These are phyloP conservation scores for Auricularia sp. DNA, from an alignment of 768 basidiomycete genomes.

Conservation along the genomic window DNA sequence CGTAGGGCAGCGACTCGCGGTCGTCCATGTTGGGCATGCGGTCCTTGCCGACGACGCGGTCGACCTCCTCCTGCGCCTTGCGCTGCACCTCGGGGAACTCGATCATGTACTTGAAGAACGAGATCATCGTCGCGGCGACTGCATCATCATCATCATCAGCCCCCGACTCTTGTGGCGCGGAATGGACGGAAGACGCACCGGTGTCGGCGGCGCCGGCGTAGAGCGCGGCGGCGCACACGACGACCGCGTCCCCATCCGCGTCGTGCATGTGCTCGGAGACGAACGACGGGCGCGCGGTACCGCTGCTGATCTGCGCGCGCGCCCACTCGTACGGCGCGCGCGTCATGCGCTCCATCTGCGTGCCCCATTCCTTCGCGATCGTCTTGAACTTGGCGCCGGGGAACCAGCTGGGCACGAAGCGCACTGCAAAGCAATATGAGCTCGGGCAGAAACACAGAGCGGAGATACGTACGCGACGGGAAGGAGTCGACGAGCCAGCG, in stretches of 20 bases:
- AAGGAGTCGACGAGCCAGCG: conserved; percentile 32
- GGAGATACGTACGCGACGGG: conserved; percentile 24
- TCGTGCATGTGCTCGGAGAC: not conserved
- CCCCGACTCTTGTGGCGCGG: no score
- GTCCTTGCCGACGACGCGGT: not conserved
- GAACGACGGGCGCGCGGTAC: not conserved
- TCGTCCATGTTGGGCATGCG: conserved; percentile 22
- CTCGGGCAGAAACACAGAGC: no score
- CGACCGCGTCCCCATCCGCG: not conserved
- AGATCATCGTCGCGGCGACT: conserved; percentile 3
- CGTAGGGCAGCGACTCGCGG: conserved; percentile 31
- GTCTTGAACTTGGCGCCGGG: conserved; percentile 35
- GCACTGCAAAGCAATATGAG: conserved; percentile 18
- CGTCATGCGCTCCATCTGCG: conserved; percentile 16
- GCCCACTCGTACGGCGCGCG: conserved; percentile 24
- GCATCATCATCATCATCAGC: no score
- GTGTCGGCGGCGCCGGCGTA: conserved; percentile 1
- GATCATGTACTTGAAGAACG: conserved; percentile 6
- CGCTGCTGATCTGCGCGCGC: conserved; percentile 21
- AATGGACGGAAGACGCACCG: not conserved
- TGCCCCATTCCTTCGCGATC: conserved; percentile 13
- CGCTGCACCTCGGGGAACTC: conserved; percentile 5
- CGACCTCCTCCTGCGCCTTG: conserved; percentile 5
- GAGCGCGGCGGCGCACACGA: not conserved
- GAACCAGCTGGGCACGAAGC: conserved; percentile 33